Evolutionary conservation across 352 stramenopile species (phyloP).

Genomic region (Detonula confervacea): DNA sequence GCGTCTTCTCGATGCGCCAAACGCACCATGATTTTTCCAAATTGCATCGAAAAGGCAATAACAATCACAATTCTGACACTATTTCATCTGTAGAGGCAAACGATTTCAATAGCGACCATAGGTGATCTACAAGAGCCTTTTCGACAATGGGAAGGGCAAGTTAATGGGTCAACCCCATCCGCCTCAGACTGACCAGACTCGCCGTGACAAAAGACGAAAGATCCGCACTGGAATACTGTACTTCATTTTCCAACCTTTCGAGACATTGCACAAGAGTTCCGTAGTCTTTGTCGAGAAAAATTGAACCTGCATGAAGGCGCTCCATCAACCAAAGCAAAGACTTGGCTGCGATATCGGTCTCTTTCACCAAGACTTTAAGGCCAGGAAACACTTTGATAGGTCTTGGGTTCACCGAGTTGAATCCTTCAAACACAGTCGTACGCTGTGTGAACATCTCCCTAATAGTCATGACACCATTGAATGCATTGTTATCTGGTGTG

Average conservation of each 20-base stretch:
- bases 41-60: no score
- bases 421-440: no score
- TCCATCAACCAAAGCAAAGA: background rate
- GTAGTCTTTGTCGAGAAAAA: background rate
- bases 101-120: background rate
- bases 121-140: background rate
- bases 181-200: background rate
- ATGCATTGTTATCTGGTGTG: no score
- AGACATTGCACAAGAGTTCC: background rate
- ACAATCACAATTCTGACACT: no score
- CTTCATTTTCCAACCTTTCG: background rate
- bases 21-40: no score
- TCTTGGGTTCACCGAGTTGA: no score
- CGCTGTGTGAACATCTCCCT: no score
- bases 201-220: background rate
- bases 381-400: no score
- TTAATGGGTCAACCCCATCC: background rate
- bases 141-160: background rate
- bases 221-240: background rate
- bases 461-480: no score
- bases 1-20: no score
- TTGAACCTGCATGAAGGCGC: background rate
- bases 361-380: no score
- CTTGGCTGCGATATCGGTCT: background rate
- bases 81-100: no score